Base-by-base conservation (phyloP, 495 filamentous ascomycete genomes). In the Aspergillus saccharolyticus region DNA sequence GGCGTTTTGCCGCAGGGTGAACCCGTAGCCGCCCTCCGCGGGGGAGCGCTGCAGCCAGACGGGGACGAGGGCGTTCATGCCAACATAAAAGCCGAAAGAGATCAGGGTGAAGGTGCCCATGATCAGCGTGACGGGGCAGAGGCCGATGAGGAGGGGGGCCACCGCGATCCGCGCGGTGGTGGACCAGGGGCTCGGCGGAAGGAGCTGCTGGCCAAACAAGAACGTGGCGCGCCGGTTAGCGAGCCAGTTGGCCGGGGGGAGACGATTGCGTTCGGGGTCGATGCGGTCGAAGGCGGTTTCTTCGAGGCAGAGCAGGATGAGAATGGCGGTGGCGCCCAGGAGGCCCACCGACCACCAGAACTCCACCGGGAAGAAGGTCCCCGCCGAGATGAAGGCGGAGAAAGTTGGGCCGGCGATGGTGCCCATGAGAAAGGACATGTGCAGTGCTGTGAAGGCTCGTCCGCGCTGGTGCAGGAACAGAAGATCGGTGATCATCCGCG, bases 281-380 rank as follows among this genome's bases (percentile, higher is more conserved):
- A 55, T 56, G 0, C 72, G 66, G 22, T 67, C 58, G 47, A 65
- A 76, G 0, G 63, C 63, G 0, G 78, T 81, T 33, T 83, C 78
- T 53, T 81, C 74, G 5, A 79, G 63, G 53, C 76, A 75, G 25
- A 69, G 44, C 33, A 81, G 74, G 9, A 76, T 68, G n/a, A 73
- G 62, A 18, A 79, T 63, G 17, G 75, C 66, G 7, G 75, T 65
- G 20, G 73, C 64, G 3, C 71, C 76, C 1, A 75, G 57, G 0
- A 76, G 54, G 9, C 67, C 75, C 1, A 80, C 65, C 0, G 73
- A 75, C 78, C 78, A 82, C 78, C 80, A 83, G 63, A 78, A 80
- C 54, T 74, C 70, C 7, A 74, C 63, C 0, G 71, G 68, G 70
- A 77, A 82, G 16, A 71, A 70, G 0, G 58, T 61, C n/a, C 67